These are phyloP conservation scores for Rostrohypoxylon terebratum DNA, from an alignment of 495 filamentous ascomycete genomes.

Conservation along the genomic window DNA sequence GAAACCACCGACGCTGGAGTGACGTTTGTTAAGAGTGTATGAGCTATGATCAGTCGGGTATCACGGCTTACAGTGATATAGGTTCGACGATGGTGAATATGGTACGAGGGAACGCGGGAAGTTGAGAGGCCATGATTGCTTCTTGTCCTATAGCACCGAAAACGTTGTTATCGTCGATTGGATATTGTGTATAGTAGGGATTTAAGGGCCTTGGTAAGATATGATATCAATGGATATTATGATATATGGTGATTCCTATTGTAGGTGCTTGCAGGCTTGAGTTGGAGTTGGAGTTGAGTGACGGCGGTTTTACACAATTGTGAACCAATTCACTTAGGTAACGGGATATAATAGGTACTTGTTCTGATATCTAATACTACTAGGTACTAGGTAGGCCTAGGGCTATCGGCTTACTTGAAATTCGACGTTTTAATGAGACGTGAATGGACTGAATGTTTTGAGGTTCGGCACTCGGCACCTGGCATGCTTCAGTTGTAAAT, in stretches of 20 bases:
- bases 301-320: background rate
- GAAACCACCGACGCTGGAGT: conserved; percentile 65
- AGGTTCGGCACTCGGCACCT: too few relatives aligned
- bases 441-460: too few relatives aligned
- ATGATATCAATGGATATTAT: background rate
- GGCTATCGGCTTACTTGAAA: background rate
- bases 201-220: background rate
- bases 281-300: background rate
- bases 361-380: background rate
- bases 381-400: too few relatives aligned
- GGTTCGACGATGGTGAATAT: conserved; percentile 75
- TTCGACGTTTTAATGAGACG: background rate
- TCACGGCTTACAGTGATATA: conserved; percentile 68
- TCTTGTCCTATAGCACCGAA: background rate
- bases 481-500: too few relatives aligned
- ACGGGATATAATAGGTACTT: background rate
- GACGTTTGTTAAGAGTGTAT: background rate
- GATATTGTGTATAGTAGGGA: background rate
- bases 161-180: background rate
- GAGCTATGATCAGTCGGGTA: background rate
- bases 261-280: conserved; percentile 2
- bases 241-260: background rate
- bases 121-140: conserved; percentile 60
- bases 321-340: background rate
- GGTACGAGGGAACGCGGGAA: conserved; percentile 64